Evolutionary conservation across 2,329 filamentous ascomycete species (phyloP).

Genomic region (Colletotrichum trifolii): DNA sequence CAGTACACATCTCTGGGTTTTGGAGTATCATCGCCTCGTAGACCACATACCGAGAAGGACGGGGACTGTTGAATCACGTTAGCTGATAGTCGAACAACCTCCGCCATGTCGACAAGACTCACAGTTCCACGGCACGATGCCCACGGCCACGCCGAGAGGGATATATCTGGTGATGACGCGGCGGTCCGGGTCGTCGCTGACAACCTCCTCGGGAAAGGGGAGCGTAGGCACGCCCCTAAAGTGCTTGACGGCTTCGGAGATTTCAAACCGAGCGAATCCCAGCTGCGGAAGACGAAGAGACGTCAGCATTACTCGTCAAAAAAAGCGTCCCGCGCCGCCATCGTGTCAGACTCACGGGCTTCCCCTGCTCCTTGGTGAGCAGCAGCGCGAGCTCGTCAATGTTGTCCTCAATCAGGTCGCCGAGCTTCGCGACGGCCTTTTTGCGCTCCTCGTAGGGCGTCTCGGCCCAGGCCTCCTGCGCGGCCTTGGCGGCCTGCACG

Average conservation of each 20-base stretch:
- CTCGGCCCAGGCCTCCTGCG: constrained; percentile 52
- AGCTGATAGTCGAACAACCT: background rate
- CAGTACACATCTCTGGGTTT: background rate
- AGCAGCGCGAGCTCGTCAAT: constrained; percentile 28
- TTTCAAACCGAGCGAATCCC: constrained; percentile 27
- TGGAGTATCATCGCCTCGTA: background rate
- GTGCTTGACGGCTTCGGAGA: constrained; percentile 25
- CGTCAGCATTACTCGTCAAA: constrained; percentile 6
- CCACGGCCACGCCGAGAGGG: constrained; percentile 53
- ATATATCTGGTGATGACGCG: constrained; percentile 46
- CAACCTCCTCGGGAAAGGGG: constrained; percentile 33
- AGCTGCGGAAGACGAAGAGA: background rate
- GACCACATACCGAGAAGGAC: constrained; percentile 23
- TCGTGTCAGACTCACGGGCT: constrained; percentile 34
- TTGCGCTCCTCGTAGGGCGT: constrained; percentile 47
- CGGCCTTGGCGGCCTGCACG: constrained; percentile 58
- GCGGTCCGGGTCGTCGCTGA: constrained; percentile 42
- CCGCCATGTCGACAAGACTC: constrained; percentile 46
- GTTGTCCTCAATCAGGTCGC: constrained; percentile 36
- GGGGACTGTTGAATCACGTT: constrained; percentile 22
- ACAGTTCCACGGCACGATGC: constrained; percentile 68
- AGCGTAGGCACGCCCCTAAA: constrained; percentile 26
- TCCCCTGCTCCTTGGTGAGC: constrained; percentile 40
- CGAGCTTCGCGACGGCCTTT: constrained; percentile 37
- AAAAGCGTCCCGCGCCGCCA: background rate